Conservation (phyloP, 768 basidiomycete genomes). For the Rhodotorula babjevae region DNA sequence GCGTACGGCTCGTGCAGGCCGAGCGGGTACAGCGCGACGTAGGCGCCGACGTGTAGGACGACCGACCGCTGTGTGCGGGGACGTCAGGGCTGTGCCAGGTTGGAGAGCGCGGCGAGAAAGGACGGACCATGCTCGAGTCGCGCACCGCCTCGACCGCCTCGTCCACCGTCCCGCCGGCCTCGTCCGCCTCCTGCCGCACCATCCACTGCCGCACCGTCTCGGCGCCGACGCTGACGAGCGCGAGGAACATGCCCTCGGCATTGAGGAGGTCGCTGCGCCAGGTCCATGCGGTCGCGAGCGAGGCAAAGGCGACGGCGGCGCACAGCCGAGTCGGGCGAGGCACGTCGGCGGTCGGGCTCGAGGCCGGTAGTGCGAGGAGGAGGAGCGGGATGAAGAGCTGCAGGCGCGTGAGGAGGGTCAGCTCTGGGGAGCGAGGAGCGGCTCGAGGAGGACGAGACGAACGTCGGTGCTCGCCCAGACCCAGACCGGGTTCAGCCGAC, state of each 20-base stretch:
- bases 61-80: too few species aligned
- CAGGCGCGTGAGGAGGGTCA: not conserved
- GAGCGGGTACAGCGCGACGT: not conserved
- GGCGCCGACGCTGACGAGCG: not conserved
- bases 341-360: accelerated
- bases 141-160: not conserved
- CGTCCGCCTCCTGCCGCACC: not conserved
- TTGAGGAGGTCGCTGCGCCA: not conserved
- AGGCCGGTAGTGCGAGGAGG: not conserved
- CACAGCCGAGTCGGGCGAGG: not conserved
- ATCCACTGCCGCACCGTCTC: not conserved
- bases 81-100: too few species aligned
- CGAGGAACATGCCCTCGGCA: slow-evolving; percentile 1
- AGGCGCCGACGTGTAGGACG: not conserved
- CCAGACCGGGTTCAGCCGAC: slow-evolving; percentile 7
- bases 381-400: not conserved
- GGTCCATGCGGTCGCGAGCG: slow-evolving; percentile 6
- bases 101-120: too few species aligned
- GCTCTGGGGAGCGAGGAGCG: not conserved
- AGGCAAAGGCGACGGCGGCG: not conserved
- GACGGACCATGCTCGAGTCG: slow-evolving; percentile 5
- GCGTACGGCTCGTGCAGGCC: not conserved
- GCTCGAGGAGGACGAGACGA: not conserved
- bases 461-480: slow-evolving; percentile 13
- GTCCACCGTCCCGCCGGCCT: not conserved